Percentiles rank a stretch among this genome's conserved stretches.
phyloP scores from a whole-genome alignment of 441 rosid species.

The Cnidoscolus chayamansa region DNA sequence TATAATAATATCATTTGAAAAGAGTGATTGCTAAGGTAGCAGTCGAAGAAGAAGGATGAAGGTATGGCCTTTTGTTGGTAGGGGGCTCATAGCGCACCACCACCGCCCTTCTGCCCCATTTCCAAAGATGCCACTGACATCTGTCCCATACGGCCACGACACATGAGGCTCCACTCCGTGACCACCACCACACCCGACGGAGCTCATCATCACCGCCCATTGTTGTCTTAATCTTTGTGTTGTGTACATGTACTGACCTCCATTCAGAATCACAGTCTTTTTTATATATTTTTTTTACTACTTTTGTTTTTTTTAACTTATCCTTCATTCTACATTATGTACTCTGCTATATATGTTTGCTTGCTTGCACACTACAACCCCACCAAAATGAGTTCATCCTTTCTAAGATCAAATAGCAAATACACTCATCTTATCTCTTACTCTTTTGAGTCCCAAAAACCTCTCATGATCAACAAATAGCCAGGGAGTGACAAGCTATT shows the following conservation, averaged over 20 bases:
- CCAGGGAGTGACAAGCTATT: too few species aligned
- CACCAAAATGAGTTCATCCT: too few species aligned
- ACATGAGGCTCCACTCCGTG: slow-evolving; percentile 37
- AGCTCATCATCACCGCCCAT: slow-evolving; percentile 35
- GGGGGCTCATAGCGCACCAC: slow-evolving; percentile 17
- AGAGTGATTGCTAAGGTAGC: too few species aligned
- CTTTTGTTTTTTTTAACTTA: too few species aligned
- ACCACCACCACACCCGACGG: slow-evolving; percentile 12
- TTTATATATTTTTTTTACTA: too few species aligned
- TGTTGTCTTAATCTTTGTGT: slow-evolving; percentile 23
- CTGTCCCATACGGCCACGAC: slow-evolving; percentile 52
- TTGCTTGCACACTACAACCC: too few species aligned
- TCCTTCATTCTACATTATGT: neutral
- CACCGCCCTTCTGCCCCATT: neutral
- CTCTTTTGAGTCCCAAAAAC: too few species aligned
- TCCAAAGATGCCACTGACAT: slow-evolving; percentile 27
- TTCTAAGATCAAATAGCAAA: too few species aligned
- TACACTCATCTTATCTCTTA: too few species aligned
- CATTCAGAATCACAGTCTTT: neutral
- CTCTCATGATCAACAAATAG: too few species aligned
- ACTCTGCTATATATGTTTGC: too few species aligned
- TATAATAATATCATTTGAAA: too few species aligned
- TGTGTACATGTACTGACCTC: neutral
- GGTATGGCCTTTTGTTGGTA: slow-evolving; percentile 11
- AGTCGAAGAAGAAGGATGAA: slow-evolving; percentile 2